phyloP scores from a whole-genome alignment of 345 rosid genomes.

The Durio zibethinus region DNA sequence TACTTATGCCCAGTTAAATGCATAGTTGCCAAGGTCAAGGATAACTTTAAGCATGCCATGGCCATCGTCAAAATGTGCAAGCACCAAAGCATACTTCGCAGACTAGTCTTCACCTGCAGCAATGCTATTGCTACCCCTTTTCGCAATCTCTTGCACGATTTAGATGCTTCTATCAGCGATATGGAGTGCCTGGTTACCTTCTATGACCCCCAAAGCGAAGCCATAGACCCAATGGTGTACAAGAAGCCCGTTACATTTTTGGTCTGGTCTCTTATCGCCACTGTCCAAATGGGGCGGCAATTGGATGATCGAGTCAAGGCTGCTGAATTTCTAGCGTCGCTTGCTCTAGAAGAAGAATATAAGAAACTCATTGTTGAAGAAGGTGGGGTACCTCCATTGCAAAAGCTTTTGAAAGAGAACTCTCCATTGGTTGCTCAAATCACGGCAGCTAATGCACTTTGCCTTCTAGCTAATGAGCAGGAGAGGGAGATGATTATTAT shows the following conservation, averaged over 20 bases:
- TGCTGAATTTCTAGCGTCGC: conserved; percentile 49
- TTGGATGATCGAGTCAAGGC: conserved; percentile 55
- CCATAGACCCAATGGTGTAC: conserved; percentile 62
- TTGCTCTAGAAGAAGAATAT: conserved; percentile 52
- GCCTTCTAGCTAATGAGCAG: conserved; percentile 43
- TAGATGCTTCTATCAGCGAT: conserved; percentile 68
- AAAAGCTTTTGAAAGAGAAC: conserved; percentile 60
- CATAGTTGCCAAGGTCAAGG: conserved; percentile 44
- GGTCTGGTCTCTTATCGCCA: conserved; percentile 76
- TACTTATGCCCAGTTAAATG: conserved; percentile 72
- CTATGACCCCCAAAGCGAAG: conserved; percentile 40
- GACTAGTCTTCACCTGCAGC: conserved; percentile 43
- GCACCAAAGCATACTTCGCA: conserved; percentile 49
- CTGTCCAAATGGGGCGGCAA: conserved; percentile 43
- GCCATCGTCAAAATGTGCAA: conserved; percentile 49
- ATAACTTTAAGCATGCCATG: conserved; percentile 47
- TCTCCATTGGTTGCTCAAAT: conserved; percentile 58
- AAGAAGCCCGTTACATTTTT: conserved; percentile 61
- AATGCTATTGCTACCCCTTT: conserved; percentile 55
- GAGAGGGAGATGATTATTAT: conserved; percentile 53
- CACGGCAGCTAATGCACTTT: conserved; percentile 42
- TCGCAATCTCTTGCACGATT: conserved; percentile 43
- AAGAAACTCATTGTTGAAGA: conserved; percentile 82
- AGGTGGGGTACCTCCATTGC: conserved; percentile 63
- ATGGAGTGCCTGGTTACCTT: conserved; percentile 59